Evolutionary conservation across 495 filamentous ascomycete genomes (phyloP).

Genomic region (Trichoderma parareesei): DNA sequence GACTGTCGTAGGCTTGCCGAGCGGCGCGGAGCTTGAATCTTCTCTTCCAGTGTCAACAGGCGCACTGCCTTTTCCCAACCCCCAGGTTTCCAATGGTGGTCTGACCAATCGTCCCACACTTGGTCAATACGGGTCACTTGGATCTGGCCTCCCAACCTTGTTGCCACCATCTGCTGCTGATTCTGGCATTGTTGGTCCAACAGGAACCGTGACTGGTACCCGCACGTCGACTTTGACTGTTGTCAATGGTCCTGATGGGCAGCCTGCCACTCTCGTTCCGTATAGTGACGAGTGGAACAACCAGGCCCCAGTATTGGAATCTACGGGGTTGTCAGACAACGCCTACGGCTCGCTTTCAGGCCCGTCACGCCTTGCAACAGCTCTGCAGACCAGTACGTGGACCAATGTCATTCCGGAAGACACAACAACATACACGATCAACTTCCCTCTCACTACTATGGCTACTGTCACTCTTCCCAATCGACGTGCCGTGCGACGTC

Average conservation of each 20-base stretch:
- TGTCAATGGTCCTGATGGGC: neutral
- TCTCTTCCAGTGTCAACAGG: neutral
- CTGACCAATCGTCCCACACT: neutral
- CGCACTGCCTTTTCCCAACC: neutral
- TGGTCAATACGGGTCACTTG: neutral
- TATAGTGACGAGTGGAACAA: neutral
- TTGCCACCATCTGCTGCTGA: neutral
- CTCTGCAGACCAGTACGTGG: neutral
- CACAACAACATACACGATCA: neutral
- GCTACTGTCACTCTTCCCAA: neutral
- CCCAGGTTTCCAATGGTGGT: neutral
- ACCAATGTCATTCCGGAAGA: neutral
- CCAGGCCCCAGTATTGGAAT: neutral
- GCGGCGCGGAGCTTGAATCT: neutral
- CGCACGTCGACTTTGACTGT: neutral
- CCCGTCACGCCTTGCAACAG: neutral
- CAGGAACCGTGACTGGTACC: neutral
- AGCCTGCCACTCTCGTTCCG: neutral
- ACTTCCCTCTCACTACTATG: slow-evolving; percentile 2
- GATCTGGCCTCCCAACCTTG: neutral
- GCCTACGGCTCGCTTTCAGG: neutral
- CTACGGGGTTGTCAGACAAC: neutral
- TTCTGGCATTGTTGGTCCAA: neutral
- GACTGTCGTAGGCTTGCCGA: neutral
- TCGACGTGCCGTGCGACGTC: neutral